These are phyloP conservation scores for Pseudogymnoascus sp. DNA, from an alignment of 2,329 filamentous ascomycete genomes.

Conservation along the genomic window DNA sequence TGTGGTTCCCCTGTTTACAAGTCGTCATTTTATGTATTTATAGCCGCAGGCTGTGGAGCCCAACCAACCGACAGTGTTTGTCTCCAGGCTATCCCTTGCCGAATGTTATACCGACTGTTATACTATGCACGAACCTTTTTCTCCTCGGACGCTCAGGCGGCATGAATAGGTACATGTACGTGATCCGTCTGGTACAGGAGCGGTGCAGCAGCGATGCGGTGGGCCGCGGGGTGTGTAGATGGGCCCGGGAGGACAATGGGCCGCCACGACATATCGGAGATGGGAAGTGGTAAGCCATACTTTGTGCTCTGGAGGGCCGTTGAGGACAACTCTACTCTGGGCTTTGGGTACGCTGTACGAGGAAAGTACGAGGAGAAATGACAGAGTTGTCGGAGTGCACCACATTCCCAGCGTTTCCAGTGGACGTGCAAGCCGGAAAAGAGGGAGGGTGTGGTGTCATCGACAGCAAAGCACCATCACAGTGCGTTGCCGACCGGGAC, in stretches of 20 bases:
- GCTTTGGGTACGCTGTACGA: not conserved
- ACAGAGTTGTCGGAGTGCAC: not conserved
- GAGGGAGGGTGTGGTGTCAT: not conserved
- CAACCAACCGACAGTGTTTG: not conserved
- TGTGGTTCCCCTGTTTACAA: not conserved
- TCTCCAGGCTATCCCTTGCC: not conserved
- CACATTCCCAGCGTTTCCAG: not conserved
- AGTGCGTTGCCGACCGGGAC: not conserved
- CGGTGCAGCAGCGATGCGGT: not conserved
- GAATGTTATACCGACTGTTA: not conserved
- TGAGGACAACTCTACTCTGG: not conserved
- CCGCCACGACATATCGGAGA: not conserved
- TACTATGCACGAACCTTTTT: not conserved
- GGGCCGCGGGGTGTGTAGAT: not conserved
- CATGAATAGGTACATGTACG: not conserved
- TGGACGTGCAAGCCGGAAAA: not conserved
- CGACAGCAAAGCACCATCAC: not conserved
- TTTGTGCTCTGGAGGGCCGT: not conserved
- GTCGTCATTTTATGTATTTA: not conserved
- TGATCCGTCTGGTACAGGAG: not conserved
- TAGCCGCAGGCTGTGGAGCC: not conserved
- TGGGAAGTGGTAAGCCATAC: not conserved
- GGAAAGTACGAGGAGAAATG: not conserved
- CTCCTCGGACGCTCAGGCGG: not conserved
- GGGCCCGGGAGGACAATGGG: not conserved